A percentile compares a stretch with the other conserved stretches of the same genome.
Conservation (phyloP, 805 yeast genomes). For the Zygosaccharomyces siamensis region DNA sequence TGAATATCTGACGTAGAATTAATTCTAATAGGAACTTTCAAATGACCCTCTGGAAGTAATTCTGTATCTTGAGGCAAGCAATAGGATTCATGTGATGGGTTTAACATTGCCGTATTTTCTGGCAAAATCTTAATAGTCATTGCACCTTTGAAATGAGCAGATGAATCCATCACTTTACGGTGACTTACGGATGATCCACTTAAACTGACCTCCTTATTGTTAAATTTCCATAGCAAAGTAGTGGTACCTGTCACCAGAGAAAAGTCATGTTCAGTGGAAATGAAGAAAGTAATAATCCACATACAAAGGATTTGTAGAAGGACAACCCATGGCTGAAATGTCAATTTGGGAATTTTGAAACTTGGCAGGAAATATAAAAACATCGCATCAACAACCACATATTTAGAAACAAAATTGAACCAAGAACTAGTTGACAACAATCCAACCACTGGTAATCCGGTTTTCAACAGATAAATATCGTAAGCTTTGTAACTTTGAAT, state of each 20-base stretch:
- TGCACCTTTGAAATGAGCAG: conserved; percentile 71
- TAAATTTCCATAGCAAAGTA: conserved; percentile 43
- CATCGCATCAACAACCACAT: conserved; percentile 65
- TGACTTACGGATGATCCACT: conserved; percentile 43
- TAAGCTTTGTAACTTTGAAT: conserved; percentile 86
- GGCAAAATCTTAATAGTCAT: conserved; percentile 85
- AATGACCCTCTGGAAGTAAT: conserved; percentile 20
- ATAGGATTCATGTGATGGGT: conserved; percentile 62
- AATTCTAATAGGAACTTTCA: conserved; percentile 60
- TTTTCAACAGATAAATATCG: conserved; percentile 58
- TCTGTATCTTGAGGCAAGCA: conserved; percentile 48
- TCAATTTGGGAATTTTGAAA: conserved; percentile 69
- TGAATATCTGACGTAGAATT: conserved; percentile 76
- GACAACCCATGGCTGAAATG: conserved; percentile 56
- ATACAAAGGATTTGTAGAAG: conserved; percentile 44
- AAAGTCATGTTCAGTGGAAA: conserved; percentile 48
- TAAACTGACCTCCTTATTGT: conserved; percentile 47
- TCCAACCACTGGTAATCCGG: conserved; percentile 36
- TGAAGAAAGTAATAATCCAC: conserved; percentile 47
- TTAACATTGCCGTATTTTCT: conserved; percentile 79
- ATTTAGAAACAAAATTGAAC: conserved; percentile 62
- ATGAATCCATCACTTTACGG: conserved; percentile 24
- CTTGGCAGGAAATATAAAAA: conserved; percentile 68
- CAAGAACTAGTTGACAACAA: conserved; percentile 42
- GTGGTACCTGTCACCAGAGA: conserved; percentile 41